Evolutionary conservation across 352 stramenopile genomes (phyloP), one percentile per base, ranked within the genome.

Genomic region (Phytophthora pluvialis): DNA sequence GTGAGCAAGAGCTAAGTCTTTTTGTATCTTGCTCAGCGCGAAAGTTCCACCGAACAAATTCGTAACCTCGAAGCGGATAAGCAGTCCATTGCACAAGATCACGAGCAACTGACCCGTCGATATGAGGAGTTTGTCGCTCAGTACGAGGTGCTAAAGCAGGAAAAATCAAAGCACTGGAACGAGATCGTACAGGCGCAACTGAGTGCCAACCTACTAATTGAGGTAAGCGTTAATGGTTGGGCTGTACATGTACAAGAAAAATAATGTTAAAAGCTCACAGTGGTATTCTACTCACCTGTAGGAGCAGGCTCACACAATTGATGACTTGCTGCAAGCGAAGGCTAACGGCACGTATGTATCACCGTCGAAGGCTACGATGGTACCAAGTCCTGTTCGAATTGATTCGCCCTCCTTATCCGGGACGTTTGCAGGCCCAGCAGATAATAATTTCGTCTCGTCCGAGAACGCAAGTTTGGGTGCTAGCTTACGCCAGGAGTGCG

Each of bases 231-330:
- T 36, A 12, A 48, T 18, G 11, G 9, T 4, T 16, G 16, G 16
- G 16, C n/a, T n/a, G n/a, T n/a, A 4, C 3, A 2, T 12, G 26
- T n/a, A 43, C 26, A 21, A 9, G 33, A 33, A 45, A 47, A 18
- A 25, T 21, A 36, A 7, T 16, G 36, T 25, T 29, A 8, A 35
- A 40, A 56, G 35, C 35, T 48, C 21, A 70, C 28, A 10, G 0
- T 31, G 21, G 10, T 38, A n/a, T 44, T 39, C 8, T 61, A n/a
- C 18, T 28, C 5, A 50, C 18, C 21, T 40, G 25, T 47, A 89
- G 73, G 84, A 93, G 32, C 84, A 91, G 62, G 82, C 81, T 43
- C 80, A 91, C 42, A 93, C 84, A 21, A 93, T 93, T 35, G 81
- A 93, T 44, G 81, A 90, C 35, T 69, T 93, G 33, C 57, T 91